Base-by-base conservation (phyloP, 208 protist genomes). In the Trypanosoma brucei region DNA sequence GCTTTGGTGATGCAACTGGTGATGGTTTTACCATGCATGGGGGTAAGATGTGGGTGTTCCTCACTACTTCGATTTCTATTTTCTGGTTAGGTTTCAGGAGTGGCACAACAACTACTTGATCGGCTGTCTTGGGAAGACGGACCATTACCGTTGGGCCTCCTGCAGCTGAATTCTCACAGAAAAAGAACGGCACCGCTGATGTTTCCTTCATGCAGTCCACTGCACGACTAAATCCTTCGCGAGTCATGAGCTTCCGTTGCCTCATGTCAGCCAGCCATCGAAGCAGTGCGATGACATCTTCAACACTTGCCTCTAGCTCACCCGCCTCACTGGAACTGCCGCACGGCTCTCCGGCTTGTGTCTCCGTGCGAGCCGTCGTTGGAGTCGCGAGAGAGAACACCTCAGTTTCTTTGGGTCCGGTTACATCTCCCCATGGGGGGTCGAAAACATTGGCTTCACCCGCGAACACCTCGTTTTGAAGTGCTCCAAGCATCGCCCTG, bases 241-340 rank as follows among this genome's bases (percentile, higher is more conserved):
- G 1, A 30, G 6, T 64, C 42, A 68, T n/a, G 30, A 63, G 36
- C 22, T 52, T 56, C 11, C 59, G 22, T 62, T 59, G 42, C 39
- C 69, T 60, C 38, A 65, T 50, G n/a, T 71, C 49, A 3, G 68
- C 70, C 52, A 82, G 71, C 70, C 71, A 78, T 31, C 71, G 76
- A 60, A 82, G 71, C 22, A 82, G 33, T 1, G 76, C 66, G 40
- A 82, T 62, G 6, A 82, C 55, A 54, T 82, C 76, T 49, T 82
- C 76, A 11, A 72, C 13, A 40, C 66, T 65, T 13, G 59, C 55
- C n/a, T 70, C 53, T 37, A 55, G 50, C 31, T 69, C n/a, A 6
- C 2, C 8, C 49, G 8, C 33, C 8, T 22, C 22, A 22, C 22
- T 22, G 22, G 22, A 22, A 22, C 22, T 22, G 22, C 22, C 22